Conservation (phyloP, 2,329 filamentous ascomycete species). For the Leptographium wingfieldii region DNA sequence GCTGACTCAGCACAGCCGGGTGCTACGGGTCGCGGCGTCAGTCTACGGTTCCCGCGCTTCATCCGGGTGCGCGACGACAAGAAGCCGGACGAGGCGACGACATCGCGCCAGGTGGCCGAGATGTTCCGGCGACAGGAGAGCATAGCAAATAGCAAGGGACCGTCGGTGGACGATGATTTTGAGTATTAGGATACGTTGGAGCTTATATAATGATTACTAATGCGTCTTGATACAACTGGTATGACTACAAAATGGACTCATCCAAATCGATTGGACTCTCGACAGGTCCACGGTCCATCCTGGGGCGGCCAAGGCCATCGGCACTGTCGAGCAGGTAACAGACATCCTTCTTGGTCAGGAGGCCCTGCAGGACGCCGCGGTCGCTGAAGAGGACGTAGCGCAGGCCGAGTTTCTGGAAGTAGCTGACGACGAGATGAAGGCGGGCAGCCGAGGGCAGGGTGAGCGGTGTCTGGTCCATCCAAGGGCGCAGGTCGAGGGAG, state of each 20-base stretch:
- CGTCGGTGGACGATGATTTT: conserved; percentile 89
- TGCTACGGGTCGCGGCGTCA: conserved; percentile 49
- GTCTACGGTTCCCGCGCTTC: conserved; percentile 81
- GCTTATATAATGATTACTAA: too few relatives aligned
- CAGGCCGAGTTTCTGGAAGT: conserved; percentile 90
- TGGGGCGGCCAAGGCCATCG: conserved; percentile 23
- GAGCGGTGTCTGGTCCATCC: conserved; percentile 98
- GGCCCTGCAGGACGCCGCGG: conserved; percentile 64
- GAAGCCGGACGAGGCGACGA: conserved; percentile 83
- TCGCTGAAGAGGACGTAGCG: conserved; percentile 84
- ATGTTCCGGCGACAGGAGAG: conserved; percentile 96
- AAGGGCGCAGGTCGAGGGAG: conserved; percentile 79
- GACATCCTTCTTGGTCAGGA: conserved; percentile 94
- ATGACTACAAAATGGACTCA: conserved; percentile 3
- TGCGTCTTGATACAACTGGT: too few relatives aligned
- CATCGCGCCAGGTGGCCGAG: conserved; percentile 74
- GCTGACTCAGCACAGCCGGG: not conserved
- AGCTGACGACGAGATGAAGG: conserved; percentile 74
- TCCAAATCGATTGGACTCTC: too few relatives aligned
- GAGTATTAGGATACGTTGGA: conserved; percentile 54
- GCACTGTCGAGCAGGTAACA: conserved; percentile 84
- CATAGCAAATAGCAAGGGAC: conserved; percentile 73
- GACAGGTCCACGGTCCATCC: too few relatives aligned
- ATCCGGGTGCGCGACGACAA: conserved; percentile 91
- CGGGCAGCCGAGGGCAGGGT: conserved; percentile 67